Conservation (phyloP, 208 protist species). For the Crithidia brevicula region DNA sequence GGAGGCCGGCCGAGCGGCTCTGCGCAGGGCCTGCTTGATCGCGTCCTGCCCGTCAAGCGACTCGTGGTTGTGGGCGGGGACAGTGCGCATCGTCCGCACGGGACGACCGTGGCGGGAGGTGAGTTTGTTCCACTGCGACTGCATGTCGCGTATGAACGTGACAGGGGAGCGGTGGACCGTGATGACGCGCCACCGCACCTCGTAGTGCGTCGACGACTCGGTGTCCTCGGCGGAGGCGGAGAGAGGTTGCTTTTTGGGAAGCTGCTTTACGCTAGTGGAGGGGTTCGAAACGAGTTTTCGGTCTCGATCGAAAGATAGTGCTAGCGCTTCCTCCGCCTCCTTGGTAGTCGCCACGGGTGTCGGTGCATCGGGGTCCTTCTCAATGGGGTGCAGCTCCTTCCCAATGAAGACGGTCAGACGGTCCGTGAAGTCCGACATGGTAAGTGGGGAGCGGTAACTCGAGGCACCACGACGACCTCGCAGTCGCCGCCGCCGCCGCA, state of each 20-base stretch:
- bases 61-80: not conserved
- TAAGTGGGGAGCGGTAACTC: slow-evolving; percentile 3
- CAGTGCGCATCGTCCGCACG: not conserved
- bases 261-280: not conserved
- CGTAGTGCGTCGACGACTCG: not conserved
- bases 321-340: not conserved
- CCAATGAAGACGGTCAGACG: slow-evolving; percentile 50
- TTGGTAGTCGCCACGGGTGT: not conserved
- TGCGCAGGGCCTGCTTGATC: slow-evolving; percentile 7
- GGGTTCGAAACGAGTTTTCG: not conserved
- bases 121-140: slow-evolving; percentile 41
- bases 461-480: too few species aligned
- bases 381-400: slow-evolving; percentile 32
- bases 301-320: slow-evolving; percentile 6
- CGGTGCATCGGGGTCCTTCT: slow-evolving; percentile 6
- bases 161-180: slow-evolving; percentile 60
- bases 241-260: too few species aligned
- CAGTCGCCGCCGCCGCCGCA: too few species aligned
- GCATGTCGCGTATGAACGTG: slow-evolving; percentile 49
- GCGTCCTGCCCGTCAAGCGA: not conserved
- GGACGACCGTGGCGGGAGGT: slow-evolving; percentile 10
- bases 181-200: slow-evolving; percentile 47
- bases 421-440: slow-evolving; percentile 50
- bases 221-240: not conserved
- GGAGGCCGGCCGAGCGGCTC: slow-evolving; percentile 3